Percentiles rank a stretch among this genome's conserved stretches.
Evolutionary conservation across 495 filamentous ascomycete species (phyloP).

Genomic region (Apodospora peruviana): DNA sequence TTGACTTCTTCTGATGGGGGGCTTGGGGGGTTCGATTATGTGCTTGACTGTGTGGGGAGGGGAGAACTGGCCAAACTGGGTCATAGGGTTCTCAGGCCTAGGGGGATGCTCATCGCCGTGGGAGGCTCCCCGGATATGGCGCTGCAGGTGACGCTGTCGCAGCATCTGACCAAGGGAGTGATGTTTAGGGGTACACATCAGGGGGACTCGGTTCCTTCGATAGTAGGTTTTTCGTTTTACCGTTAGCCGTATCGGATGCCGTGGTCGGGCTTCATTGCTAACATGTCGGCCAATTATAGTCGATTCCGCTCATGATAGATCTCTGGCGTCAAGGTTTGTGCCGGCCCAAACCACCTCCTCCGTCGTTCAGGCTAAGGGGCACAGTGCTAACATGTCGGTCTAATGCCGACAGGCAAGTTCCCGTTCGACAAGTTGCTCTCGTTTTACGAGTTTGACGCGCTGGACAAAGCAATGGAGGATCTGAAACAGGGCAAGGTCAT

Average conservation of each 20-base stretch:
- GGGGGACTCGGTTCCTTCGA: slow-evolving; percentile 7
- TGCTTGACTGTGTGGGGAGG: slow-evolving; percentile 10
- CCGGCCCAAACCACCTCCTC: too few species aligned
- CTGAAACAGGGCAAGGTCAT: slow-evolving; percentile 5
- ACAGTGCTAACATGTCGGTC: background rate
- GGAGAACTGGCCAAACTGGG: slow-evolving; percentile 8
- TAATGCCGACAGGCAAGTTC: slow-evolving; percentile 3
- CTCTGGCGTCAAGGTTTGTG: slow-evolving; percentile 12
- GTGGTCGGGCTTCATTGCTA: background rate
- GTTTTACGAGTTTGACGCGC: slow-evolving; percentile 9
- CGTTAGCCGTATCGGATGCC: background rate
- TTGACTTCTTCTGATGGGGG: too few species aligned
- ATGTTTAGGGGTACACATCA: slow-evolving; percentile 11
- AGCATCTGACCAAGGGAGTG: slow-evolving; percentile 9
- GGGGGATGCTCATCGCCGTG: slow-evolving; percentile 9
- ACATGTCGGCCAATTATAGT: slow-evolving; percentile 2
- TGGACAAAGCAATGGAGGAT: slow-evolving; percentile 4
- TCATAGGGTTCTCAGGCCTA: slow-evolving; percentile 4
- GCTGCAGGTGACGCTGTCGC: slow-evolving; percentile 6
- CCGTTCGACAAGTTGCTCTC: slow-evolving; percentile 10
- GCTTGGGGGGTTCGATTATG: slow-evolving; percentile 9
- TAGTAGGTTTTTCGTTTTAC: background rate
- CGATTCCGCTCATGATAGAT: slow-evolving; percentile 9
- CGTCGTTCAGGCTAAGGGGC: too few species aligned
- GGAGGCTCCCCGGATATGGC: slow-evolving; percentile 7